Base-by-base conservation (phyloP, 257 asterid genomes). In the Penstemon barbatus region DNA sequence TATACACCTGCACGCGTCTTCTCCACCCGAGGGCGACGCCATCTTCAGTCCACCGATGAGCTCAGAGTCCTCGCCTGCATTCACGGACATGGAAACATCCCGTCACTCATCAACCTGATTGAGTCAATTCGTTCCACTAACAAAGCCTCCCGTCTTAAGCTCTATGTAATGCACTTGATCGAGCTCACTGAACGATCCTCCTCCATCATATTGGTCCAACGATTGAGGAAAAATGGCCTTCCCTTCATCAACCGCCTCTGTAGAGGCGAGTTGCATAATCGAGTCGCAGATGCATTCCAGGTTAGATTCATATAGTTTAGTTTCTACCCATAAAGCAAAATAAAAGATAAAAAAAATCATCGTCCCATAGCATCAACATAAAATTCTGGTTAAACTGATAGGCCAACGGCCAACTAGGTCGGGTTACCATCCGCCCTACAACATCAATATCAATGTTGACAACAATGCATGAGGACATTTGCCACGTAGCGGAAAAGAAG, bases 151-250 rank as follows among this genome's bases (percentile, higher is more conserved):
- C 11, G 70, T 7, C 83, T 76, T 38, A 82, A 83, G 59, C 78
- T 88, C 33, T 86, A 82, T 46, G 53, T 78, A 2, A 79, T 84
- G 84, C 84, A 81, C 66, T 79, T 88, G 0, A 67, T 83, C 3
- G 87, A 83, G 11, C 79, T 88, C 75, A 82, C 86, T 11, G 88
- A 81, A 43, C 85, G 86, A 2, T 74, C 90, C 46, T 88, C 96
- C 1, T 82, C 96, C 2, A 86, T 83, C 5, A 4, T 71, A 1
- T 77, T 79, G 86, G 80, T 78, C 55, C 93, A 64, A 4, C 83
- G 81, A 0, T 54, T 71, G 49, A 64, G 77, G 11, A 68, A 73
- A 12, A 80, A 82, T 0, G 86, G 92, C 0, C 46, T 82, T 9
- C 85, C 90, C 1, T 69, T 68, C 66, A 66, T 86, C 54, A 56